Percentiles rank a stretch among this genome's conserved stretches.
Conservation (phyloP, 345 rosid genomes). For the Mallotus nudiflorus region DNA sequence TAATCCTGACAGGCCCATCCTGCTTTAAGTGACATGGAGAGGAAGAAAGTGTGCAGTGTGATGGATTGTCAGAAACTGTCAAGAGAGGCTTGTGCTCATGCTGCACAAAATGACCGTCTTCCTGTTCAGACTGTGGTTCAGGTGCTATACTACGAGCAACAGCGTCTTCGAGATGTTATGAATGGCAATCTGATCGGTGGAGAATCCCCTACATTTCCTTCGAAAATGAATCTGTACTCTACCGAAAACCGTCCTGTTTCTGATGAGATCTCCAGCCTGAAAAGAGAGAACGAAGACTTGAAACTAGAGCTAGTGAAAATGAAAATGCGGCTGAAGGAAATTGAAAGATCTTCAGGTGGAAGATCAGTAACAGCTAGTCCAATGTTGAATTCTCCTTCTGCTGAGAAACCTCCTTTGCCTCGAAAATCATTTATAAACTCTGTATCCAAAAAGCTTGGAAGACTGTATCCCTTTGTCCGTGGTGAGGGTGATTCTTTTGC, state of each 20-base stretch:
- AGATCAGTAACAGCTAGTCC: constrained; percentile 42
- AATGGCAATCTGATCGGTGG: constrained; percentile 35
- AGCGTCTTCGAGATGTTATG: constrained; percentile 70
- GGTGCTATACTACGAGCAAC: constrained; percentile 91
- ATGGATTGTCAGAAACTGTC: constrained; percentile 98
- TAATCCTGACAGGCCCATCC: constrained; percentile 74
- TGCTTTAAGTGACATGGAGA: constrained; percentile 72
- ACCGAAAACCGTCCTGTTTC: constrained; percentile 47
- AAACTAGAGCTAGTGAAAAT: constrained; percentile 71
- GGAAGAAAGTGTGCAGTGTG: constrained; percentile 87
- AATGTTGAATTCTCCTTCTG: constrained; percentile 26
- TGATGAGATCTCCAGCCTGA: constrained; percentile 60
- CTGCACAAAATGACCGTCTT: constrained; percentile 85
- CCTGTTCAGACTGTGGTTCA: constrained; percentile 93
- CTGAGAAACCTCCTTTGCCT: constrained; percentile 79
- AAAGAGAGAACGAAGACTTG: constrained; percentile 79
- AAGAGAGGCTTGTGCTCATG: constrained; percentile 91
- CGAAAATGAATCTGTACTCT: constrained; percentile 38
- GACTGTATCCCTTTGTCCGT: constrained; percentile 61
- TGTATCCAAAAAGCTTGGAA: constrained; percentile 74
- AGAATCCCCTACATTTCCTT: constrained; percentile 37
- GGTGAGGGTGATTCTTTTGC: constrained; percentile 44
- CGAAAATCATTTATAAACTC: constrained; percentile 75
- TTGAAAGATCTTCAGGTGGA: constrained; percentile 36
- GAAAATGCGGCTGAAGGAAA: constrained; percentile 85